Conservation (phyloP, 352 stramenopile genomes). For the Phytophthora brassicae region DNA sequence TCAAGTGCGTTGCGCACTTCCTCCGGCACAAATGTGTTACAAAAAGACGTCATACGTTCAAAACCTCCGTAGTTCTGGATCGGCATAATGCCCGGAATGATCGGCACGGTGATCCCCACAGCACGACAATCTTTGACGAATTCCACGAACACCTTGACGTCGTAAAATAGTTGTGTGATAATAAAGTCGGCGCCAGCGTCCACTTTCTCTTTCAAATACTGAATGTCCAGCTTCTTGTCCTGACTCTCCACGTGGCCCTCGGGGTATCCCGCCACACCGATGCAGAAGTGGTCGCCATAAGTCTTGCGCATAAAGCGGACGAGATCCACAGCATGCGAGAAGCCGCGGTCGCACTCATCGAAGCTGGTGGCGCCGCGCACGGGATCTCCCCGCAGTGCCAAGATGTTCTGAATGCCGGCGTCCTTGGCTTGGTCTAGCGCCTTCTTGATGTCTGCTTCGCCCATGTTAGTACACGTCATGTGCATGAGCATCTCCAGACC, state of each 20-base stretch:
- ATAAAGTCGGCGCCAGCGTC: constrained; percentile 98
- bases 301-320: constrained; percentile 96
- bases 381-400: constrained; percentile 96
- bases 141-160: constrained; percentile 92
- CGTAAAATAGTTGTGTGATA: constrained; percentile 99
- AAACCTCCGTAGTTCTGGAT: constrained; percentile 98
- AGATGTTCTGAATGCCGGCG: constrained; percentile 98
- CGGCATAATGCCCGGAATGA: constrained; percentile 99
- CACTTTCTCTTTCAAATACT: constrained; percentile 97
- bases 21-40: constrained; percentile 94
- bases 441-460: constrained; percentile 89
- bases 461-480: constrained; percentile 99
- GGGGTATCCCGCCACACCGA: constrained; percentile 97
- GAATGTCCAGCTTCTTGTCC: constrained; percentile 91
- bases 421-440: constrained; percentile 91
- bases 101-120: constrained; percentile 92
- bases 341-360: constrained; percentile 91
- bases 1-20: constrained; percentile 79
- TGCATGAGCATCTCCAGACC: constrained; percentile 94
- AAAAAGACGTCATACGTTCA: constrained; percentile 98
- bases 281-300: constrained; percentile 96
- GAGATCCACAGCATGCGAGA: constrained; percentile 95
- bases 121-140: constrained; percentile 93
- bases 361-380: constrained; percentile 89
- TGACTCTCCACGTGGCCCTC: constrained; percentile 95